phyloP scores from a whole-genome alignment of 805 yeast species.

The Kuraishia cidri region DNA sequence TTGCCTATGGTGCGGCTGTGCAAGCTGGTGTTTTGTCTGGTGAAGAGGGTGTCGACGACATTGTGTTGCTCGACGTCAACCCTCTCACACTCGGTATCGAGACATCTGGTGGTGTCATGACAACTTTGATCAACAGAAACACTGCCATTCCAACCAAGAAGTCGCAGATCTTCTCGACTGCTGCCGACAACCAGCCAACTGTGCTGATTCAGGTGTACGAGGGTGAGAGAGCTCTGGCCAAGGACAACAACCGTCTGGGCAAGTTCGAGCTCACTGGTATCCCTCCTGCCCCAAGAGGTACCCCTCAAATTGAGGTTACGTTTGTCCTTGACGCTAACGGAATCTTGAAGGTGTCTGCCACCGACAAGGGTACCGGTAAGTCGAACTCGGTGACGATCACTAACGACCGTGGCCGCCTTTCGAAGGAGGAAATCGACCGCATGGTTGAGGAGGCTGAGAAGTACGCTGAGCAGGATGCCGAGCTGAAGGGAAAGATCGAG shows the following conservation, averaged over 20 bases:
- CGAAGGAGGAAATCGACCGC: slow-evolving; percentile 91
- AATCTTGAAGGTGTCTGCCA: slow-evolving; percentile 76
- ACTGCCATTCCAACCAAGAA: slow-evolving; percentile 94
- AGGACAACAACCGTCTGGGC: slow-evolving; percentile 86
- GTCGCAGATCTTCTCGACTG: slow-evolving; percentile 92
- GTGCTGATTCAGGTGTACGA: slow-evolving; percentile 90
- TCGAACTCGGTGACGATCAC: slow-evolving; percentile 85
- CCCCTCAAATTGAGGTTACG: slow-evolving; percentile 87
- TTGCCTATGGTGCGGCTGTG: slow-evolving; percentile 98
- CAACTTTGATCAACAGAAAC: slow-evolving; percentile 89
- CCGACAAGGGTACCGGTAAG: slow-evolving; percentile 93
- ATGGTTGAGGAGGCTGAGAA: slow-evolving; percentile 98
- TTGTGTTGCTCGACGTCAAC: slow-evolving; percentile 85
- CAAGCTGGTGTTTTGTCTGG: slow-evolving; percentile 98
- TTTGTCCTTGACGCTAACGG: slow-evolving; percentile 84
- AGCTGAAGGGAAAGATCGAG: slow-evolving; percentile 75
- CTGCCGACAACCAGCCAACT: slow-evolving; percentile 94
- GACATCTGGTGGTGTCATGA: slow-evolving; percentile 97
- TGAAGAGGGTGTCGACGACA: slow-evolving; percentile 87
- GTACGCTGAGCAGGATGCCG: slow-evolving; percentile 86
- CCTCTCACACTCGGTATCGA: slow-evolving; percentile 94
- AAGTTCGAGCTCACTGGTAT: slow-evolving; percentile 81
- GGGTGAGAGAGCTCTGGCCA: slow-evolving; percentile 94
- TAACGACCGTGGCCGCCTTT: slow-evolving; percentile 89
- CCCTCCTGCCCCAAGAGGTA: slow-evolving; percentile 90